A percentile compares a stretch with the other conserved stretches of the same genome.
phyloP scores from a whole-genome alignment of 306 rosid species.

The Rosa persica region DNA sequence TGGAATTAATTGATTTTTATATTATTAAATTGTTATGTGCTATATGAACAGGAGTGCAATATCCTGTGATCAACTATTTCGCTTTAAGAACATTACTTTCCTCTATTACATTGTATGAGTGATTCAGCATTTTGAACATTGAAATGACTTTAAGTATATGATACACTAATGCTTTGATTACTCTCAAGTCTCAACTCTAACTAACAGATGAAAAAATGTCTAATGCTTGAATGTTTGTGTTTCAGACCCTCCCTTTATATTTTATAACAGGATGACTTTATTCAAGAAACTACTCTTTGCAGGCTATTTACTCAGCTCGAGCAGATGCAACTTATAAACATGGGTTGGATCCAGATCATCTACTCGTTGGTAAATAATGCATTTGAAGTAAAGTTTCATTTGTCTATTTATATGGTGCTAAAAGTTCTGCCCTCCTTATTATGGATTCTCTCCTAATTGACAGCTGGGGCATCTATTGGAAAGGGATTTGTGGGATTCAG shows the following conservation, averaged over 20 bases:
- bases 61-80: background rate
- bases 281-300: constrained; percentile 21
- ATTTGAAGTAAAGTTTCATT: constrained; percentile 10
- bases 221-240: background rate
- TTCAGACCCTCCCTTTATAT: background rate
- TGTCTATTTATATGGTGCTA: background rate
- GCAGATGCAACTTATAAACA: constrained; percentile 92
- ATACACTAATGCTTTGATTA: background rate
- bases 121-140: background rate
- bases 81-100: background rate
- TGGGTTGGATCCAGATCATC: constrained; percentile 78
- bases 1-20: background rate
- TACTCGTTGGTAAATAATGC: constrained; percentile 65
- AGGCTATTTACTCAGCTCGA: constrained; percentile 88
- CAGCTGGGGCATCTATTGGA: constrained; percentile 84
- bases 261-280: background rate
- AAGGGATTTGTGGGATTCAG: constrained; percentile 49
- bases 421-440: constrained; percentile 24
- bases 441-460: background rate
- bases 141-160: background rate
- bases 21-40: background rate
- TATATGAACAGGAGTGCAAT: background rate
- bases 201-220: background rate
- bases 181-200: background rate
- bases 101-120: background rate